phyloP scores from a whole-genome alignment of 2,329 filamentous ascomycete genomes.

The Monilinia aucupariae region DNA sequence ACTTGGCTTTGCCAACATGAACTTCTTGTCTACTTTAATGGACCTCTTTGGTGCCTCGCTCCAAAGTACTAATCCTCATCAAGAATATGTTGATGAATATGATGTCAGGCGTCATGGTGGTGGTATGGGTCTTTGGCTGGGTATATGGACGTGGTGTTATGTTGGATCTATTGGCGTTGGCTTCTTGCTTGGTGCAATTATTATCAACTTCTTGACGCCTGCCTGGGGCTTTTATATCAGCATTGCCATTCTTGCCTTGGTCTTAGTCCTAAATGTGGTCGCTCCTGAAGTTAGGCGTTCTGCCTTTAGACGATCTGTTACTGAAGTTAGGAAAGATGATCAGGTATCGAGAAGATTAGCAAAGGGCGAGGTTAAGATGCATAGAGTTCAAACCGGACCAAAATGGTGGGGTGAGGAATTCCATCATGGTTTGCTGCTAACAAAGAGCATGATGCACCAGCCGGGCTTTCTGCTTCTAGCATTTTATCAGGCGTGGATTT shows the following conservation, averaged over 20 bases:
- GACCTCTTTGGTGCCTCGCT: conserved; percentile 73
- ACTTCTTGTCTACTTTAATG: conserved; percentile 64
- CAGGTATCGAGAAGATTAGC: conserved; percentile 54
- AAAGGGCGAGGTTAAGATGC: conserved; percentile 71
- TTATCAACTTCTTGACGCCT: conserved; percentile 60
- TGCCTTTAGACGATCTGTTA: conserved; percentile 61
- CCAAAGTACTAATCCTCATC: conserved; percentile 66
- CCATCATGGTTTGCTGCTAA: conserved; percentile 62
- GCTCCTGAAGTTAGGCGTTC: conserved; percentile 68
- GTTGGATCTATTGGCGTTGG: conserved; percentile 67
- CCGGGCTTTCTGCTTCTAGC: conserved; percentile 67
- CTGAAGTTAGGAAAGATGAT: conserved; percentile 53
- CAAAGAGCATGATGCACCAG: conserved; percentile 65
- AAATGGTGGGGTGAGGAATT: conserved; percentile 74
- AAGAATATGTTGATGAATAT: conserved; percentile 61
- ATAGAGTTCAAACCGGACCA: conserved; percentile 65
- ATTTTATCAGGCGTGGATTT: conserved; percentile 72
- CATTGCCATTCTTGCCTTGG: conserved; percentile 59
- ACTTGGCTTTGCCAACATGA: conserved; percentile 72
- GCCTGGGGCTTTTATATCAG: conserved; percentile 73
- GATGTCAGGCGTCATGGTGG: conserved; percentile 71
- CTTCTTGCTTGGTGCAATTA: conserved; percentile 63
- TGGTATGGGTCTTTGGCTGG: conserved; percentile 74
- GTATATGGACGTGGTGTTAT: conserved; percentile 72
- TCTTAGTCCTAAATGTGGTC: conserved; percentile 64